Percentiles rank a stretch among this genome's conserved stretches.
phyloP scores from a whole-genome alignment of 208 protist genomes.

The Crithidia thermophila region DNA sequence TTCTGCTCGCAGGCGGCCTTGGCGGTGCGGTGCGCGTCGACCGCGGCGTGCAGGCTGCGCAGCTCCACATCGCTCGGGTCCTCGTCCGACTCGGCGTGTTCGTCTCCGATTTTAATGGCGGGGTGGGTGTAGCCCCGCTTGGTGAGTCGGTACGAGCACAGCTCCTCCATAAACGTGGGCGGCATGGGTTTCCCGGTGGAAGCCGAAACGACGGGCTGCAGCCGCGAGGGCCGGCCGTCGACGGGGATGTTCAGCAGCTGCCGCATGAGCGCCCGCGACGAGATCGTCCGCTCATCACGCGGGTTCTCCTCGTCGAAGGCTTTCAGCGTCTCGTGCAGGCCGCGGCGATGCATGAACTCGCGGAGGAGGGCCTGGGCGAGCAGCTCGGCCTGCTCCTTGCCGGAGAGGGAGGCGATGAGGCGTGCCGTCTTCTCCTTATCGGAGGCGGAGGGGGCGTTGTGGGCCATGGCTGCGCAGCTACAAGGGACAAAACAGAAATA shows the following conservation, averaged over 20 bases:
- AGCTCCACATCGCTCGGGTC: slow-evolving; percentile 73
- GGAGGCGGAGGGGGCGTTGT: slow-evolving; percentile 9
- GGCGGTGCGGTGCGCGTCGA: slow-evolving; percentile 18
- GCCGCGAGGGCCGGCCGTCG: slow-evolving; percentile 49
- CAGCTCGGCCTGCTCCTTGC: slow-evolving; percentile 63
- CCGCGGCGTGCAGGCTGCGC: slow-evolving; percentile 30
- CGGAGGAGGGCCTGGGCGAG: slow-evolving; percentile 83
- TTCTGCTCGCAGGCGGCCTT: slow-evolving; percentile 29
- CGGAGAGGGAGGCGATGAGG: slow-evolving; percentile 38
- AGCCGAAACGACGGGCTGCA: slow-evolving; percentile 19
- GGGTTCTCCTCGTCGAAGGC: slow-evolving; percentile 79
- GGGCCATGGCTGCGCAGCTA: not conserved
- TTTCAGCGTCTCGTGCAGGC: slow-evolving; percentile 63
- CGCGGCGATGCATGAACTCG: slow-evolving; percentile 86
- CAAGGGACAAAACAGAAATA: too few species aligned
- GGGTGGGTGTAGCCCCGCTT: slow-evolving; percentile 40
- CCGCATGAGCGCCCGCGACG: slow-evolving; percentile 74
- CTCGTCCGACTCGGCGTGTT: slow-evolving; percentile 16
- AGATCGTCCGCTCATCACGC: slow-evolving; percentile 66
- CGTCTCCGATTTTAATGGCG: not conserved
- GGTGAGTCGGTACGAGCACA: slow-evolving; percentile 78
- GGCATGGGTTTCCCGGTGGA: slow-evolving; percentile 27
- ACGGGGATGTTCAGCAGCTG: slow-evolving; percentile 78
- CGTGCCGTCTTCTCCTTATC: slow-evolving; percentile 34
- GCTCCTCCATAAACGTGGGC: slow-evolving; percentile 80